Conservation (phyloP, 2,329 filamentous ascomycete genomes). For the Scorias spongiosa region DNA sequence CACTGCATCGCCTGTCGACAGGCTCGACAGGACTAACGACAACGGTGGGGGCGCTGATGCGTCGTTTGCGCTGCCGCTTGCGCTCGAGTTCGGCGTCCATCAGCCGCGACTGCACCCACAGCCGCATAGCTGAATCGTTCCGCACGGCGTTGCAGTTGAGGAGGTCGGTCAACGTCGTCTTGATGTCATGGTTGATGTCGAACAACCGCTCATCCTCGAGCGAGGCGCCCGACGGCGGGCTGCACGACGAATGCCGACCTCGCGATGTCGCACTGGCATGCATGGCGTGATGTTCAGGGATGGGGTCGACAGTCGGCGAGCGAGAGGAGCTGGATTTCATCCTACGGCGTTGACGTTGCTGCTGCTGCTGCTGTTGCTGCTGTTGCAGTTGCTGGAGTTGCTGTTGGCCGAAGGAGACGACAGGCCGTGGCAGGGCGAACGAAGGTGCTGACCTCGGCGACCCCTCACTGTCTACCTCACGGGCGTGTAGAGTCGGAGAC, state of each 20-base stretch:
- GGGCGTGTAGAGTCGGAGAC: constrained; percentile 1
- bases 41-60: constrained; percentile 8
- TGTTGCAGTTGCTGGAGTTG: background rate
- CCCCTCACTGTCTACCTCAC: background rate
- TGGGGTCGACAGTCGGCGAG: constrained; percentile 8
- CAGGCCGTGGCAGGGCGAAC: background rate
- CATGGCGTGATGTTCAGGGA: background rate
- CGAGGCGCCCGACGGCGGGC: constrained; percentile 14
- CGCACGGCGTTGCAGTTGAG: constrained; percentile 38
- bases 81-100: constrained; percentile 40
- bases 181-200: constrained; percentile 38
- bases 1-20: background rate
- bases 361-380: background rate
- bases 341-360: background rate
- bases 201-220: constrained; percentile 31
- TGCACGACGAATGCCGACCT: constrained; percentile 3
- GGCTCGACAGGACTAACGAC: constrained; percentile 3
- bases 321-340: constrained; percentile 4
- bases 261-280: background rate
- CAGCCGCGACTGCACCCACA: constrained; percentile 36
- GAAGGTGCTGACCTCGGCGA: background rate
- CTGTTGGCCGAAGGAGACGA: background rate
- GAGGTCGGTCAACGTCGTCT: constrained; percentile 37
- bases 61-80: constrained; percentile 20
- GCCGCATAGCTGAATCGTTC: constrained; percentile 29